Evolutionary conservation across 768 basidiomycete genomes (phyloP).

Genomic region (Trametes coccinea): DNA sequence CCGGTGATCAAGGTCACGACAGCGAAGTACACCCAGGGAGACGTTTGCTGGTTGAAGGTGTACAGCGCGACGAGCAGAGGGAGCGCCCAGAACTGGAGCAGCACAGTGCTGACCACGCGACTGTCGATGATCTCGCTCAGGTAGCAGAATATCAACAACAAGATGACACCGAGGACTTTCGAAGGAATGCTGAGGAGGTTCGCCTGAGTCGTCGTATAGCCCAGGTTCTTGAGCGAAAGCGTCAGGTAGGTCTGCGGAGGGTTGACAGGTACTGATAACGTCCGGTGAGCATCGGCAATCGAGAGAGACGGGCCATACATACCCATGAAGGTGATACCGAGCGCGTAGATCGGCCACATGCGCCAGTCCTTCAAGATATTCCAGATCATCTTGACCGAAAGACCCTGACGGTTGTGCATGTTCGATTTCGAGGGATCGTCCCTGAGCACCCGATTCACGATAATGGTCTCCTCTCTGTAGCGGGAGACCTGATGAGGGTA

Average conservation of each 20-base stretch:
- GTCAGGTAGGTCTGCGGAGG: conserved; percentile 67
- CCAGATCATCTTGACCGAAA: conserved; percentile 50
- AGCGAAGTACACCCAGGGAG: conserved; percentile 58
- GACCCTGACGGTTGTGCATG: conserved; percentile 74
- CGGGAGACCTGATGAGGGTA: background rate
- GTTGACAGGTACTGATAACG: conserved; percentile 49
- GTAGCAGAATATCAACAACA: conserved; percentile 45
- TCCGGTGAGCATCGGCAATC: background rate
- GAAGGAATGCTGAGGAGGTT: conserved; percentile 66
- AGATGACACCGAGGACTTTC: conserved; percentile 48
- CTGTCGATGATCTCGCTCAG: conserved; percentile 58
- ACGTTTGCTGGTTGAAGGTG: conserved; percentile 48
- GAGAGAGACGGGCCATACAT: conserved; percentile 18
- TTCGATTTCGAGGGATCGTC: conserved; percentile 67
- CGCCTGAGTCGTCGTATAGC: conserved; percentile 62
- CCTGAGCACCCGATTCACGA: conserved; percentile 61
- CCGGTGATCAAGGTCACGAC: conserved; percentile 58
- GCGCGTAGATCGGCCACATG: conserved; percentile 65
- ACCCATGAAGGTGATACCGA: conserved; percentile 58
- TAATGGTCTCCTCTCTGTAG: conserved; percentile 58
- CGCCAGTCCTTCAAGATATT: conserved; percentile 57
- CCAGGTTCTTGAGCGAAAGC: conserved; percentile 58
- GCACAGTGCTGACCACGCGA: conserved; percentile 53
- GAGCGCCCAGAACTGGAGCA: conserved; percentile 62
- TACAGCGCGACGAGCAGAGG: conserved; percentile 60